Evolutionary conservation across 2,329 filamentous ascomycete genomes (phyloP).

Genomic region (Arthrobotrys sphaeroides): DNA sequence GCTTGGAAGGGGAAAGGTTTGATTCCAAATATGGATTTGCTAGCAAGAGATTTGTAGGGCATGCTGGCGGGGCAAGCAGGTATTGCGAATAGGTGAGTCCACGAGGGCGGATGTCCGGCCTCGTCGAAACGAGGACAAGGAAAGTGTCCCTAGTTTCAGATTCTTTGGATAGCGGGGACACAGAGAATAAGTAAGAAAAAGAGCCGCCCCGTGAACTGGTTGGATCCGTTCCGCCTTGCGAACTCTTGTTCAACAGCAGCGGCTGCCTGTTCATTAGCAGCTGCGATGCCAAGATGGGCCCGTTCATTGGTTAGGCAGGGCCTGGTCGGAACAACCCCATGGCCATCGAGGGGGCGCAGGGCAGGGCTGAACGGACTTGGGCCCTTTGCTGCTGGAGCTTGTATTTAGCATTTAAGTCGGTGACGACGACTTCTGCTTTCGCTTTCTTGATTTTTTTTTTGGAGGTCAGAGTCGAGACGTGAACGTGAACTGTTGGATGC

Average conservation of each 20-base stretch:
- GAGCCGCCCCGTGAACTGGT: not conserved
- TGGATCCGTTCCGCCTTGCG: slow-evolving; percentile 1
- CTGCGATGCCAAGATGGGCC: slow-evolving; percentile 43
- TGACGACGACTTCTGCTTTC: slow-evolving; percentile 15
- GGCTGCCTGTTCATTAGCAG: slow-evolving; percentile 33
- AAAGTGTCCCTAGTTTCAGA: not conserved
- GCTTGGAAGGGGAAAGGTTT: too few relatives aligned
- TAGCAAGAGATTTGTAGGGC: too few relatives aligned
- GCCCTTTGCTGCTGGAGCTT: not conserved
- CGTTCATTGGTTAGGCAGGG: not conserved
- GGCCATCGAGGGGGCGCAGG: slow-evolving; percentile 6
- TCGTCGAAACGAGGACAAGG: not conserved
- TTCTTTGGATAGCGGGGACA: not conserved
- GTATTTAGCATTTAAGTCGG: not conserved
- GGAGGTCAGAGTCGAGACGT: not conserved
- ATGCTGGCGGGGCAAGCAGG: too few relatives aligned
- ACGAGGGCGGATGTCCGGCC: too few relatives aligned
- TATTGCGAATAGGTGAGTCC: too few relatives aligned
- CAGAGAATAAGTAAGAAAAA: not conserved
- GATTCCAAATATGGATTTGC: too few relatives aligned
- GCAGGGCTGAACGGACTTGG: slow-evolving; percentile 24
- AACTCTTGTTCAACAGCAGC: not conserved
- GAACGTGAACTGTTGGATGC: not conserved
- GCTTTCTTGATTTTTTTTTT: not conserved
- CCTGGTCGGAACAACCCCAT: not conserved